Conservation (phyloP, 2,329 filamentous ascomycete species). For the Lachnellula suecica region DNA sequence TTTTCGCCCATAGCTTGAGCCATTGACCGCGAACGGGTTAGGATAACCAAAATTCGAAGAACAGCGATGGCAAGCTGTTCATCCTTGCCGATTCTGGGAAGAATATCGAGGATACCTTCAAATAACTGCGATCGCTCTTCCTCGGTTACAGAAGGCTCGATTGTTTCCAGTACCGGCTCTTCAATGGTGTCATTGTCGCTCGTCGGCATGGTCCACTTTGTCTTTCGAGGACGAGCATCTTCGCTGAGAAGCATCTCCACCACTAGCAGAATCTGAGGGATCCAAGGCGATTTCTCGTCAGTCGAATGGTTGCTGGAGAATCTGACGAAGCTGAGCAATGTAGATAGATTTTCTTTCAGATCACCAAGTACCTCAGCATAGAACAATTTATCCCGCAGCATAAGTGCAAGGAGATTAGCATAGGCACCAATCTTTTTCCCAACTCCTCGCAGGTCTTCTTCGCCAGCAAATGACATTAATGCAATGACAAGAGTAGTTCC, state of each 20-base stretch:
- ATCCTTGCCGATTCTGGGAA: slow-evolving; percentile 86
- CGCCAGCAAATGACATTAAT: slow-evolving; percentile 66
- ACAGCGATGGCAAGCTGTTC: slow-evolving; percentile 81
- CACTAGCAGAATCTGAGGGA: slow-evolving; percentile 85
- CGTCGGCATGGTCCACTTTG: slow-evolving; percentile 64
- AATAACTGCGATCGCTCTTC: slow-evolving; percentile 73
- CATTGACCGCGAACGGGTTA: slow-evolving; percentile 76
- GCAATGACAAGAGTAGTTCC: slow-evolving; percentile 82
- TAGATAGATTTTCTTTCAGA: slow-evolving; percentile 73
- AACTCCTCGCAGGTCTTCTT: slow-evolving; percentile 51
- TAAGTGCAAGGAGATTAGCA: slow-evolving; percentile 84
- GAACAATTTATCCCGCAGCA: slow-evolving; percentile 80
- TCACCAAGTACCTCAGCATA: slow-evolving; percentile 74
- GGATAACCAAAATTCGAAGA: slow-evolving; percentile 78
- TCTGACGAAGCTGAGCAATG: slow-evolving; percentile 77
- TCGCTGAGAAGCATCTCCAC: slow-evolving; percentile 88
- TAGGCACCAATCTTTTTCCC: slow-evolving; percentile 79
- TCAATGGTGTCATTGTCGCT: slow-evolving; percentile 49
- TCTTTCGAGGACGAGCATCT: slow-evolving; percentile 76
- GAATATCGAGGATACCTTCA: slow-evolving; percentile 73
- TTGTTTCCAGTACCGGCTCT: slow-evolving; percentile 56
- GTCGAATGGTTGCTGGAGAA: slow-evolving; percentile 62
- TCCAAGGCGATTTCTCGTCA: slow-evolving; percentile 87
- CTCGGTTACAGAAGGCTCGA: slow-evolving; percentile 60
- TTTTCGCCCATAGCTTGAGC: slow-evolving; percentile 80